Evolutionary conservation across 2,329 filamentous ascomycete genomes (phyloP).

Genomic region (Tricladium varicosporioides): DNA sequence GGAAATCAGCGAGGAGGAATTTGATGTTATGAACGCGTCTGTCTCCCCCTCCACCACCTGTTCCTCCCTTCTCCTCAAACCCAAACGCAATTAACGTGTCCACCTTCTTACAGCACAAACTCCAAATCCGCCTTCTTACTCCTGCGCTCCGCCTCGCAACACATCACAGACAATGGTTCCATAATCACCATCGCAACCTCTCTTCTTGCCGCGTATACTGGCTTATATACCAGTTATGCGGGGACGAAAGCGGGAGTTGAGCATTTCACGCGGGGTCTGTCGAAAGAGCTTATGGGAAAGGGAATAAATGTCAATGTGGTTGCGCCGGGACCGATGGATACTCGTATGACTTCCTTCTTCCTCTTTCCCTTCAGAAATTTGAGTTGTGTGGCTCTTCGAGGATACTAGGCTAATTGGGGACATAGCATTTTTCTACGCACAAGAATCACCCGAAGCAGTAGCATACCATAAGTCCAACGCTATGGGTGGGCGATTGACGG

Average conservation of each 20-base stretch:
- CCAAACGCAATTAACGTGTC: too few relatives aligned
- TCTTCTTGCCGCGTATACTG: conserved; percentile 45
- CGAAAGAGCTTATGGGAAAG: conserved; percentile 36
- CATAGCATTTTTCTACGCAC: conserved; percentile 44
- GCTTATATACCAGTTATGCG: conserved; percentile 45
- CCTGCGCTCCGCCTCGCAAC: too few relatives aligned
- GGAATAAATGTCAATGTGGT: conserved; percentile 38
- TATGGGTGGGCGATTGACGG: conserved; percentile 41
- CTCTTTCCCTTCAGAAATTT: background rate
- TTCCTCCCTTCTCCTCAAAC: too few relatives aligned
- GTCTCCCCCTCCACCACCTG: too few relatives aligned
- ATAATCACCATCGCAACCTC: conserved; percentile 35
- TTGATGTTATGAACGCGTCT: too few relatives aligned
- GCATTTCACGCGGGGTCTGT: conserved; percentile 38
- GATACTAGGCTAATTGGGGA: background rate
- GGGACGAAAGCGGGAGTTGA: conserved; percentile 42
- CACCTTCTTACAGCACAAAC: too few relatives aligned
- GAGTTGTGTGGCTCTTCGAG: too few relatives aligned
- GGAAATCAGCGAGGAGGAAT: too few relatives aligned
- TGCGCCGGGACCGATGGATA: conserved; percentile 40
- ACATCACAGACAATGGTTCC: too few relatives aligned
- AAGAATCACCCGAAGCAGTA: conserved; percentile 42
- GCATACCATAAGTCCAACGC: conserved; percentile 45
- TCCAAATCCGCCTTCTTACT: too few relatives aligned
- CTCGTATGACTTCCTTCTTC: conserved; percentile 30